phyloP scores from a whole-genome alignment of 2,329 filamentous ascomycete genomes.

The Penicillium griseofulvum region DNA sequence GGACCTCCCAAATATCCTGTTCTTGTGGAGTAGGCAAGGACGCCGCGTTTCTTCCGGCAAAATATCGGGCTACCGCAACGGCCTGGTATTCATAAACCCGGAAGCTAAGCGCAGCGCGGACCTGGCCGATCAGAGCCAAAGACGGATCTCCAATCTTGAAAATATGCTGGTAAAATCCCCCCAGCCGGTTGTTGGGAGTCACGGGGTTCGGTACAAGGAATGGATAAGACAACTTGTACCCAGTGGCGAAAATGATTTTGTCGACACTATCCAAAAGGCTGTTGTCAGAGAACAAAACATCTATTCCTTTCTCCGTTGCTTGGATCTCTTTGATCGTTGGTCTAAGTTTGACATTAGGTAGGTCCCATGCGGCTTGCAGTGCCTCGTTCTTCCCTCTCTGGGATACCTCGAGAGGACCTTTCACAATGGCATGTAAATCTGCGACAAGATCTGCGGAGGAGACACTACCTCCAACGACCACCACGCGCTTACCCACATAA shows the following conservation, averaged over 20 bases:
- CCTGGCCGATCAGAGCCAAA: slow-evolving; percentile 30
- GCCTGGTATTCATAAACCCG: slow-evolving; percentile 34
- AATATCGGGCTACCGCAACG: slow-evolving; percentile 29
- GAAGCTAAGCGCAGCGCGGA: slow-evolving; percentile 29
- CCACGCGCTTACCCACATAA: slow-evolving; percentile 37
- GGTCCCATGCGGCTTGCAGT: slow-evolving; percentile 19
- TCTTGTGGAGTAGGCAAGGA: slow-evolving; percentile 19
- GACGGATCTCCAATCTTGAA: slow-evolving; percentile 31
- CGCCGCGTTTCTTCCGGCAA: slow-evolving; percentile 22
- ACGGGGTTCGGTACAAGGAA: slow-evolving; percentile 26
- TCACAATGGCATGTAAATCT: slow-evolving; percentile 25
- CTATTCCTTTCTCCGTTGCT: neutral
- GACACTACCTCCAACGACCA: slow-evolving; percentile 31
- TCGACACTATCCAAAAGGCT: slow-evolving; percentile 19
- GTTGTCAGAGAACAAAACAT: slow-evolving; percentile 25
- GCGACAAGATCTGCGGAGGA: slow-evolving; percentile 30
- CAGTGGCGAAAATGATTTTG: slow-evolving; percentile 34
- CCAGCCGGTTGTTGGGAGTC: slow-evolving; percentile 24
- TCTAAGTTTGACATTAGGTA: slow-evolving; percentile 24
- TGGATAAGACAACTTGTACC: slow-evolving; percentile 30
- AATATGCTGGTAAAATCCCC: slow-evolving; percentile 32
- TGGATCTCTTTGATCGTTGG: slow-evolving; percentile 18
- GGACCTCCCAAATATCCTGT: slow-evolving; percentile 29
- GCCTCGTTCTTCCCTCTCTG: slow-evolving; percentile 21
- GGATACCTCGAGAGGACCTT: slow-evolving; percentile 20